phyloP scores from a whole-genome alignment of 2,329 filamentous ascomycete genomes.

The Monosporascus sp. region DNA sequence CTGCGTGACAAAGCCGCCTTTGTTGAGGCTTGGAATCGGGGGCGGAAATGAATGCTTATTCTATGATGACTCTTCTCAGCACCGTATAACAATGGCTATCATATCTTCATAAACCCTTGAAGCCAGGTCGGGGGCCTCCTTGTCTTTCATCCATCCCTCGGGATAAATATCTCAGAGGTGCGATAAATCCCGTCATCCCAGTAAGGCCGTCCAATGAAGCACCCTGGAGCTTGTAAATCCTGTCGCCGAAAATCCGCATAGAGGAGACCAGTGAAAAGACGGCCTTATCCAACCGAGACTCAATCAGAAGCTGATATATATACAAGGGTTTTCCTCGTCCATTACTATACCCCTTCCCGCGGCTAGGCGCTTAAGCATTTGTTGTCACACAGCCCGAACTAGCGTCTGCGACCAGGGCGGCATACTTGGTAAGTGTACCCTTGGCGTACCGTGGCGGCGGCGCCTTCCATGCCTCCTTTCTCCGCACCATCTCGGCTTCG shows the following conservation, averaged over 20 bases:
- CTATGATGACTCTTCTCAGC: neutral
- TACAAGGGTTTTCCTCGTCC: constrained; percentile 2
- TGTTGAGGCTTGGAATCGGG: constrained; percentile 58
- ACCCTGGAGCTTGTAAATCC: neutral
- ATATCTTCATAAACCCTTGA: no score
- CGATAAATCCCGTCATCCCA: neutral
- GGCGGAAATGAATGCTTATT: constrained; percentile 26
- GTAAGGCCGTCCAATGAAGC: constrained; percentile 2
- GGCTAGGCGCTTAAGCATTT: neutral
- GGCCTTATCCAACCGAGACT: constrained; percentile 5
- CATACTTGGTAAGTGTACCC: constrained; percentile 69
- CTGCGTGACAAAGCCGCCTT: constrained; percentile 80
- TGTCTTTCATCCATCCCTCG: no score
- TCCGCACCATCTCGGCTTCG: constrained; percentile 56
- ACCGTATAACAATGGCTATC: no score
- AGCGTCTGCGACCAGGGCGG: constrained; percentile 52
- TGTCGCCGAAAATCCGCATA: neutral
- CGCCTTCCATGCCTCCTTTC: constrained; percentile 56
- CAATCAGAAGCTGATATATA: constrained; percentile 10
- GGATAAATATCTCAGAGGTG: neutral
- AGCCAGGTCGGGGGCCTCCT: no score
- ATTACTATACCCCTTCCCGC: neutral
- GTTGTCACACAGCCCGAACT: constrained; percentile 54
- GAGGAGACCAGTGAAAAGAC: neutral
- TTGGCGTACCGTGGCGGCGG: constrained; percentile 54